Percentiles rank a stretch among this genome's conserved stretches.
Evolutionary conservation across 306 rosid genomes (phyloP).

Genomic region (cucumber (Cucumis sativus)): DNA sequence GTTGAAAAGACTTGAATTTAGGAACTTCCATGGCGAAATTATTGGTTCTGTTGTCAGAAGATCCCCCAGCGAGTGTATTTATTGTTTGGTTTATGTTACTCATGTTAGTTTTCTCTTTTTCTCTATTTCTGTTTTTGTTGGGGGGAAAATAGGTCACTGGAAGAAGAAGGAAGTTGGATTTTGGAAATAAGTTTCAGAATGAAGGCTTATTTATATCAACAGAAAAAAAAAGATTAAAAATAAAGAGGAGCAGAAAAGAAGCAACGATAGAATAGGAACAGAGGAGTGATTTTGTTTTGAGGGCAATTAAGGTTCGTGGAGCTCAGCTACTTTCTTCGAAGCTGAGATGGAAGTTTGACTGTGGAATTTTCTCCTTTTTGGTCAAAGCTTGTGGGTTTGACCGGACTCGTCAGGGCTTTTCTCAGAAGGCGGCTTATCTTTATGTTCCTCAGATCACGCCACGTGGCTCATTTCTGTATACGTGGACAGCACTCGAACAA

Average conservation of each 20-base stretch:
- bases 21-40: slow-evolving; percentile 27
- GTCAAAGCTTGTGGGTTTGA: slow-evolving; percentile 92
- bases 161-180: slow-evolving; percentile 17
- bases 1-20: slow-evolving; percentile 52
- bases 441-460: background rate
- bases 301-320: background rate
- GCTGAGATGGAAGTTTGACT: slow-evolving; percentile 52
- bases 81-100: slow-evolving; percentile 13
- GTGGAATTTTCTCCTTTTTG: slow-evolving; percentile 33
- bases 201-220: background rate
- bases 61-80: slow-evolving; percentile 20
- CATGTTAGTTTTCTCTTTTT: slow-evolving; percentile 18
- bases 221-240: background rate
- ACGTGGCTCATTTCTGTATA: background rate
- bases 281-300: background rate
- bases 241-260: background rate
- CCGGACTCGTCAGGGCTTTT: slow-evolving; percentile 32
- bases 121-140: background rate
- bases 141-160: slow-evolving; percentile 34
- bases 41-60: slow-evolving; percentile 19
- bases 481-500: background rate
- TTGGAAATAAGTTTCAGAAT: background rate
- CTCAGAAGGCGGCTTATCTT: slow-evolving; percentile 9
- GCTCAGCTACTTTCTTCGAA: slow-evolving; percentile 48
- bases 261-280: background rate